Evolutionary conservation across 2,329 filamentous ascomycete species (phyloP), one percentile per base, ranked within the genome.

Genomic region (Epichloe brachyelytri): DNA sequence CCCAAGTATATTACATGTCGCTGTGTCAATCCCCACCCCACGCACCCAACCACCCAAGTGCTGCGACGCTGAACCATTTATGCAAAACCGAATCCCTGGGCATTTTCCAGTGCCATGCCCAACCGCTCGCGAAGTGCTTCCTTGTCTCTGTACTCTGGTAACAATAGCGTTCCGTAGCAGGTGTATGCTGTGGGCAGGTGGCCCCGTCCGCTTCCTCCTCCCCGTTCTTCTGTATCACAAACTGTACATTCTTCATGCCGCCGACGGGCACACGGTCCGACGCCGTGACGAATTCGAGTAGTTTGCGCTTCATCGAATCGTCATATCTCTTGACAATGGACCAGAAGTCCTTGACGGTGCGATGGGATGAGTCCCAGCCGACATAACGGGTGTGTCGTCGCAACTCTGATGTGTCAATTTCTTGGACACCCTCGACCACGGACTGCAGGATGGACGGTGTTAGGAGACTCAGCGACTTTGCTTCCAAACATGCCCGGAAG

Each of bases 221-320:
- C 15, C 86, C 82, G 62, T 89, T 88, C 60, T 79, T 82, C 66
- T 91, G 85, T 43, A 98, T 77, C 14, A 87, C 79, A 65, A 97
- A 97, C 60, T 86, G 82, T 45, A 97, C 71, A 59, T 86, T 88
- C 55, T 79, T 78, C 62, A 90, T 81, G 3, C 93, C 93, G 19
- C 87, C 89, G 0, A 95, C 86, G 0, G 93, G 93, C 2, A 97
- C 79, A 2, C 93, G 79, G 62, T 96, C 90, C 59, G 84, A 91
- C 0, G 91, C 91, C 14, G 93, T 98, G 33, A 98, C 90, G 61
- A 98, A 98, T 64, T 96, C 89, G 34, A 98, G 74, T 36, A 98
- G 70, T 59, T 80, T 81, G 49, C 82, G 78, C 66, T 85, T 85
- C 73, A 90, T 85, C 43, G 77, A 73, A 15, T 83, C 75, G 53